Base-by-base conservation (phyloP, 352 stramenopile species). In the Phytopythium chamaehyphon region DNA sequence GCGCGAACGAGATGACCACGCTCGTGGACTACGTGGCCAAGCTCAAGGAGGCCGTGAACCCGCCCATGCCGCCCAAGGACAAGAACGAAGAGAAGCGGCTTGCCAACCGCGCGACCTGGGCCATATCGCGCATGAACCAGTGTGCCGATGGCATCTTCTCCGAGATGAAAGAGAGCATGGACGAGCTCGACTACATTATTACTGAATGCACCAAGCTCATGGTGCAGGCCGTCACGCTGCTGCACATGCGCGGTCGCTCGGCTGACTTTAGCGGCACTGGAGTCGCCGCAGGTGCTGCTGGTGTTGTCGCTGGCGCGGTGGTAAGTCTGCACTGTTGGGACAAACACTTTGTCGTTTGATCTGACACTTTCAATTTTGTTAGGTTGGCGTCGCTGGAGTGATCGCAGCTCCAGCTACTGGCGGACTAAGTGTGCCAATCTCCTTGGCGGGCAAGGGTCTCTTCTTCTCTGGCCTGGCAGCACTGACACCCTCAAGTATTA, bases 251-350 rank as follows among this genome's bases (percentile, higher is more conserved):
- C 53, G 76, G 69, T 19, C 65, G 76, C 8, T 93, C 84, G 6
- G 77, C 78, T 5, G 84, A 95, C 50, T 95, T 95, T 51, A 95
- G 84, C 38, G 84, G 84, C 47, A 93, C 84, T 10, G 84, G 84
- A 12, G 83, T 95, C 21, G 84, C 84, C 7, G 84, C 81, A 7
- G 84, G 84, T 10, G 84, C 84, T 2, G 84, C 84, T 4, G 80
- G 80, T 31, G 64, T 95, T 12, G 81, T 95, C n/a, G 84, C 84
- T 21, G 84, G 84, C 47, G 76, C 83, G 14, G 47, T 95, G 61
- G 84, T 94, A 57, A 31, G 67, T 57, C n/a, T 42, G 12, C 16
- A 45, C 36, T 3, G 7, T 35, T 12, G 40, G 6, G 16, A 18
- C 6, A 14, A 6, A 49, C 33, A 4, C 35, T 35, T 9, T 47